Conservation (phyloP, 352 stramenopile genomes). For the Globisporangium cylindrosporum region DNA sequence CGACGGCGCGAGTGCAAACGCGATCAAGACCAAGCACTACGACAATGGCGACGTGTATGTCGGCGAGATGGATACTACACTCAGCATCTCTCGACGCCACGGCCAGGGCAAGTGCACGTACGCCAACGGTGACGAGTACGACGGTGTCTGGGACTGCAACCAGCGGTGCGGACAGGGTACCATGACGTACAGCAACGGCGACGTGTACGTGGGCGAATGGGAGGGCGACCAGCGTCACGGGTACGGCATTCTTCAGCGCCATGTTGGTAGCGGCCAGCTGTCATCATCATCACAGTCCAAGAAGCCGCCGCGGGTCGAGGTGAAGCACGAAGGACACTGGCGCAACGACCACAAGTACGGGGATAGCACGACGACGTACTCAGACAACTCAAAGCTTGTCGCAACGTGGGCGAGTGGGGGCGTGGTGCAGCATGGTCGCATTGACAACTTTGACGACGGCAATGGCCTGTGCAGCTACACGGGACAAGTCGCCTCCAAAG, state of each 20-base stretch:
- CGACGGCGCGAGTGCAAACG: slow-evolving; percentile 26
- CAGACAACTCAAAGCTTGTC: slow-evolving; percentile 42
- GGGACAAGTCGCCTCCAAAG: slow-evolving; percentile 29
- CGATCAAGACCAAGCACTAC: slow-evolving; percentile 45
- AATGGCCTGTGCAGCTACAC: slow-evolving; percentile 49
- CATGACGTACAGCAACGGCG: slow-evolving; percentile 46
- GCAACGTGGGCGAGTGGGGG: slow-evolving; percentile 34
- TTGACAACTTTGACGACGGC: slow-evolving; percentile 56
- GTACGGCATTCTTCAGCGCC: slow-evolving; percentile 42
- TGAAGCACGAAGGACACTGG: slow-evolving; percentile 81
- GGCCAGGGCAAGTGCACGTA: slow-evolving; percentile 67
- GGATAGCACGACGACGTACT: slow-evolving; percentile 57
- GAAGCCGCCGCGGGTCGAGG: slow-evolving; percentile 13
- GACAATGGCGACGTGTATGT: slow-evolving; percentile 71
- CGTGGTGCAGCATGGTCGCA: slow-evolving; percentile 16
- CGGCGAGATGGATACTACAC: slow-evolving; percentile 43
- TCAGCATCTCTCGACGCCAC: slow-evolving; percentile 27
- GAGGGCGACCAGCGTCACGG: slow-evolving; percentile 43
- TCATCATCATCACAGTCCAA: background rate
- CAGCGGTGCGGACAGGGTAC: slow-evolving; percentile 45
- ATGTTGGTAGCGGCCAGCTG: background rate
- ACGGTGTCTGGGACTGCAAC: slow-evolving; percentile 65
- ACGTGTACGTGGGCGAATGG: slow-evolving; percentile 58
- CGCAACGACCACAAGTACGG: slow-evolving; percentile 48
- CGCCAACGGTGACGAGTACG: slow-evolving; percentile 51